These are phyloP conservation scores for Hypomyces rosellus DNA, from an alignment of 2,329 filamentous ascomycete species.

Conservation along the genomic window DNA sequence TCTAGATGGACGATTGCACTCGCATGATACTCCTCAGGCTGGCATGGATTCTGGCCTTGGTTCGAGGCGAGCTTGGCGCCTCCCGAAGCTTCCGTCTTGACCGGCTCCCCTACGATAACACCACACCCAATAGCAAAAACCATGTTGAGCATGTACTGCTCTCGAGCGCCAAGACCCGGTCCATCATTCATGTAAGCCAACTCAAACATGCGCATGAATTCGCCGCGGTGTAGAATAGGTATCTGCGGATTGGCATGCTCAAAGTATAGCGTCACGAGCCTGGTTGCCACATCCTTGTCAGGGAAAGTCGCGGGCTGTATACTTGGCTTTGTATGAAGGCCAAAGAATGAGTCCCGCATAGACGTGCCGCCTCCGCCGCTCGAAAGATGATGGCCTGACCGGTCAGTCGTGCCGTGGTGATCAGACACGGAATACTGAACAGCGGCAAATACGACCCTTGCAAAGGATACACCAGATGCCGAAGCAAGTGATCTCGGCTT, in stretches of 20 bases:
- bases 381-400: conserved; percentile 16
- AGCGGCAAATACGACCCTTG: conserved; percentile 86
- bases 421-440: conserved; percentile 67
- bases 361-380: conserved; percentile 54
- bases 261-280: conserved; percentile 79
- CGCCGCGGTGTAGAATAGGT: conserved; percentile 79
- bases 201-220: conserved; percentile 86
- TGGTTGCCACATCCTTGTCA: conserved; percentile 63
- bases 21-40: conserved; percentile 94
- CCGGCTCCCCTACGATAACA: conserved; percentile 70
- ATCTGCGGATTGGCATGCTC: conserved; percentile 96
- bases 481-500: conserved; percentile 79
- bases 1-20: conserved; percentile 90
- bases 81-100: conserved; percentile 40
- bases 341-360: conserved; percentile 95
- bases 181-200: conserved; percentile 67
- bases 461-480: conserved; percentile 88
- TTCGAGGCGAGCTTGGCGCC: conserved; percentile 26
- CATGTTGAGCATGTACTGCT: conserved; percentile 93
- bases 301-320: conserved; percentile 85
- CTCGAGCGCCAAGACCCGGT: conserved; percentile 63
- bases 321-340: conserved; percentile 83
- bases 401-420: conserved; percentile 43
- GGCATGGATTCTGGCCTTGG: conserved; percentile 42
- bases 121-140: conserved; percentile 94